Evolutionary conservation across 306 rosid genomes (phyloP).

Genomic region (Rubus parviflorus): DNA sequence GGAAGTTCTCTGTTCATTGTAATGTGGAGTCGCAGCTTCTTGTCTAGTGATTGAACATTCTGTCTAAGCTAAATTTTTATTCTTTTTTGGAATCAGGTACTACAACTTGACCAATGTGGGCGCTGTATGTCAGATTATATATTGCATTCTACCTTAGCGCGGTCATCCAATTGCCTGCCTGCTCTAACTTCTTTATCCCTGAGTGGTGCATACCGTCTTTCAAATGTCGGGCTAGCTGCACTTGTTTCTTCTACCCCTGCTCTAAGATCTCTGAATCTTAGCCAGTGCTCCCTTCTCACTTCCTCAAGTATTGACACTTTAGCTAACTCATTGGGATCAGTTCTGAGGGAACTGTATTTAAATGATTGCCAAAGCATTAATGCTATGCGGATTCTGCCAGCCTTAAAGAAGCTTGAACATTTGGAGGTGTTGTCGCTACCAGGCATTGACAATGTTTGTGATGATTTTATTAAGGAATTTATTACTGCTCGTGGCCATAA

Average conservation of each 20-base stretch:
- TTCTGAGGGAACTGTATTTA: constrained; percentile 69
- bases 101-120: constrained; percentile 85
- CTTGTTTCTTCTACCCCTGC: constrained; percentile 68
- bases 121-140: constrained; percentile 66
- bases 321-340: constrained; percentile 62
- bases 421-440: constrained; percentile 73
- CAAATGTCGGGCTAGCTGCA: constrained; percentile 51
- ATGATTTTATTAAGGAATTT: constrained; percentile 48
- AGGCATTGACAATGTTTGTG: constrained; percentile 55
- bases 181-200: constrained; percentile 59
- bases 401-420: constrained; percentile 50
- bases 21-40: constrained; percentile 9
- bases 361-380: constrained; percentile 62
- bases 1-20: neutral
- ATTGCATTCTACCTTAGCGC: constrained; percentile 43
- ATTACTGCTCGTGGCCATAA: constrained; percentile 47
- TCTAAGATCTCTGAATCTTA: constrained; percentile 73
- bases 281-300: constrained; percentile 88
- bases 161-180: constrained; percentile 48
- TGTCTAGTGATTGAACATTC: constrained; percentile 1
- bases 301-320: constrained; percentile 43
- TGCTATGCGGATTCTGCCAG: constrained; percentile 43
- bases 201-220: constrained; percentile 81
- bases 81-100: constrained; percentile 55
- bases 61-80: constrained; percentile 7